Conservation (phyloP, 495 filamentous ascomycete genomes). For the Pseudoneurospora amorphoporcata region DNA sequence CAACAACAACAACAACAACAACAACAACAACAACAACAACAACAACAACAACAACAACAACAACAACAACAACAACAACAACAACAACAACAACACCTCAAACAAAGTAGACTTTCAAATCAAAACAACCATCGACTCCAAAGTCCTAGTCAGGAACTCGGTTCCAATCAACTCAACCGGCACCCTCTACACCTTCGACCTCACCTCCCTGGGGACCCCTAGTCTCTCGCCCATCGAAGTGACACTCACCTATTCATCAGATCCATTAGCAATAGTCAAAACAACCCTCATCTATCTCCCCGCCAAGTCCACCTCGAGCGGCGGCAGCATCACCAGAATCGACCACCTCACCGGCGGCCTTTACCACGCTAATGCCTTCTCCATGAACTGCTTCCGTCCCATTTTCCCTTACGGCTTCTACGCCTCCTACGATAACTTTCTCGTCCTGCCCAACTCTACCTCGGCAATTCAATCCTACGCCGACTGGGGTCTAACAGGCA, state of each 20-base stretch:
- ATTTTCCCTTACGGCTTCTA: slow-evolving; percentile 58
- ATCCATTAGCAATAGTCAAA: not conserved
- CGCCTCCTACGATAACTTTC: slow-evolving; percentile 47
- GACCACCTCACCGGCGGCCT: slow-evolving; percentile 52
- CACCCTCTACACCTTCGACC: slow-evolving; percentile 37
- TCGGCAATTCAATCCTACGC: slow-evolving; percentile 38
- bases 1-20: too few species aligned
- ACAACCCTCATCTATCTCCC: slow-evolving; percentile 48
- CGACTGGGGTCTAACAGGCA: slow-evolving; percentile 36
- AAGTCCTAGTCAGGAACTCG: slow-evolving; percentile 25
- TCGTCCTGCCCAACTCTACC: slow-evolving; percentile 29
- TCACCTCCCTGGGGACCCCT: slow-evolving; percentile 31
- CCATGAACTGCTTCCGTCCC: slow-evolving; percentile 29
- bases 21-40: too few species aligned
- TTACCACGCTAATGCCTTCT: slow-evolving; percentile 24
- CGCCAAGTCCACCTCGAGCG: slow-evolving; percentile 29
- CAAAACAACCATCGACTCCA: slow-evolving; percentile 18
- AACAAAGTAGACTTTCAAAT: slow-evolving; percentile 29
- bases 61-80: too few species aligned
- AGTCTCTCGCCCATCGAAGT: slow-evolving; percentile 36
- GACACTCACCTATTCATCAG: slow-evolving; percentile 28
- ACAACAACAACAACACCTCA: slow-evolving; percentile 16
- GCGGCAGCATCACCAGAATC: slow-evolving; percentile 50
- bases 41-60: too few species aligned
- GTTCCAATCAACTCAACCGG: slow-evolving; percentile 38